These are phyloP conservation scores for Aspergillus texensis DNA, from an alignment of 2,329 filamentous ascomycete species.

Conservation along the genomic window DNA sequence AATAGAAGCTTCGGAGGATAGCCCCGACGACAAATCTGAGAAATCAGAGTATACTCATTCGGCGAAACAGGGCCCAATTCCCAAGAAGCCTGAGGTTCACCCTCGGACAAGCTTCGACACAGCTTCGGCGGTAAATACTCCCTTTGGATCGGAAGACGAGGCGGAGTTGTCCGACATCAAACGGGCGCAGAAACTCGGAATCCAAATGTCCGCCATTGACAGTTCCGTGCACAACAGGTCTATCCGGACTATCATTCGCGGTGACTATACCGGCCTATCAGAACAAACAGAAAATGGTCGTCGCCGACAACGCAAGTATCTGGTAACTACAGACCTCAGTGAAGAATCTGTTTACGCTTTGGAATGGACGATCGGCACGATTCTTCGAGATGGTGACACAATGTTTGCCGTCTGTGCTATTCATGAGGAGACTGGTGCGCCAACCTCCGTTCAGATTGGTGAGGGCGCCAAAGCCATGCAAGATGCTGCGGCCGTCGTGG, in stretches of 20 bases:
- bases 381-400: slow-evolving; percentile 90
- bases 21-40: slow-evolving; percentile 13
- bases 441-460: slow-evolving; percentile 57
- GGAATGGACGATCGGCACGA: slow-evolving; percentile 96
- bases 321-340: slow-evolving; percentile 94
- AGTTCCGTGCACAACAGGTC: slow-evolving; percentile 77
- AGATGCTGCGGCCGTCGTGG: slow-evolving; percentile 73
- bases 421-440: slow-evolving; percentile 70
- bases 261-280: slow-evolving; percentile 74
- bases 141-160: slow-evolving; percentile 82
- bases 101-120: slow-evolving; percentile 81
- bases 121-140: slow-evolving; percentile 60
- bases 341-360: slow-evolving; percentile 93
- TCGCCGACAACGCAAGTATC: slow-evolving; percentile 80
- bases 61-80: slow-evolving; percentile 45
- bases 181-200: slow-evolving; percentile 79
- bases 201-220: slow-evolving; percentile 76
- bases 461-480: slow-evolving; percentile 75
- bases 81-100: slow-evolving; percentile 63
- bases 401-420: slow-evolving; percentile 91
- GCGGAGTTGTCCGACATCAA: slow-evolving; percentile 82
- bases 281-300: slow-evolving; percentile 77
- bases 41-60: slow-evolving; percentile 19
- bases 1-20: not conserved
- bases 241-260: slow-evolving; percentile 86